These are phyloP conservation scores for Claviceps sp. DNA, from an alignment of 2,329 filamentous ascomycete species.

Conservation along the genomic window DNA sequence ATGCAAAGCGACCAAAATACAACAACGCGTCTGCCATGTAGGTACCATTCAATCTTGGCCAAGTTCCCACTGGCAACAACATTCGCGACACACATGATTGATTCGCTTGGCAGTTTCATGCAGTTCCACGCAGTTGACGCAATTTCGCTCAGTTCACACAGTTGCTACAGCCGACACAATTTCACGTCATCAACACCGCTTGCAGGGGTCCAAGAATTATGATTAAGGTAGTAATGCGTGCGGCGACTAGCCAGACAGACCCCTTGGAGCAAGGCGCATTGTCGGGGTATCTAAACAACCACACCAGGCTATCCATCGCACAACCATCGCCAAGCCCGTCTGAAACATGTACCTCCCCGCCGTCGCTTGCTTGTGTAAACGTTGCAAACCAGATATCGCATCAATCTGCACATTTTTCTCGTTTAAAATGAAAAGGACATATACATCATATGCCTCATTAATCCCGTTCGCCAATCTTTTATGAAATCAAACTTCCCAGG, in stretches of 20 bases:
- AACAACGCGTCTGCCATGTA: too few species aligned
- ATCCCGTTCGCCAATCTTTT: constrained; percentile 14
- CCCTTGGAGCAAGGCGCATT: constrained; percentile 12
- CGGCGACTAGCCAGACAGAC: constrained; percentile 18
- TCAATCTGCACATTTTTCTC: constrained; percentile 13
- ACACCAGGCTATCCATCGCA: neutral
- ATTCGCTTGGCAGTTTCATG: too few species aligned
- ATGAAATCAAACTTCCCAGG: constrained; percentile 7
- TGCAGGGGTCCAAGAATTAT: constrained; percentile 7
- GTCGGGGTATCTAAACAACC: constrained; percentile 12
- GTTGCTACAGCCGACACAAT: neutral
- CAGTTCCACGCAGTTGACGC: too few species aligned
- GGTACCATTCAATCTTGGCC: too few species aligned
- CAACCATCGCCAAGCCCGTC: neutral
- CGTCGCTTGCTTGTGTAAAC: constrained; percentile 1
- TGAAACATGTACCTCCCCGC: neutral
- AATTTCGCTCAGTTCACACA: neutral
- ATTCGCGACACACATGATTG: too few species aligned
- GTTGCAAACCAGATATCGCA: constrained; percentile 8
- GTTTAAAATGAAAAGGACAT: constrained; percentile 11
- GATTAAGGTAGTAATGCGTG: constrained; percentile 17
- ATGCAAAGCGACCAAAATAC: too few species aligned
- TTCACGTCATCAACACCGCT: neutral
- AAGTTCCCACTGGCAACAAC: too few species aligned
- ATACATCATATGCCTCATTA: constrained; percentile 23